Percentiles rank a stretch among this genome's conserved stretches.
These are phyloP conservation scores for Mariannaea sp. DNA, from an alignment of 2,329 filamentous ascomycete species.

Conservation along the genomic window DNA sequence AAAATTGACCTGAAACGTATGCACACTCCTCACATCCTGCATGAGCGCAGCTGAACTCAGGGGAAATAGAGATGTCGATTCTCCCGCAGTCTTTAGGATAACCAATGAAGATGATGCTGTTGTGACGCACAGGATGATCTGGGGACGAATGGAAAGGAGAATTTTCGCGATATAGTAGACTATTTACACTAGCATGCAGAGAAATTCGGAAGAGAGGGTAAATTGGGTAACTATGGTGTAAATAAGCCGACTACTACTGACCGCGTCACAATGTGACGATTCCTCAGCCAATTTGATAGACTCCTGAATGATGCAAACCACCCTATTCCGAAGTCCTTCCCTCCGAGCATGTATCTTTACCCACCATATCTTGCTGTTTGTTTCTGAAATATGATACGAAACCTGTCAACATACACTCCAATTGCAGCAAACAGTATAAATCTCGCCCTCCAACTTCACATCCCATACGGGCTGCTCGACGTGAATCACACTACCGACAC, in stretches of 20 bases:
- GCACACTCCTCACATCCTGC: neutral
- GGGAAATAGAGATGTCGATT: too few species aligned
- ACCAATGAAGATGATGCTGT: neutral
- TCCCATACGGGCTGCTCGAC: slow-evolving; percentile 48
- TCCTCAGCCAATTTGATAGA: too few species aligned
- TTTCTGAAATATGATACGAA: neutral
- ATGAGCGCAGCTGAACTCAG: neutral
- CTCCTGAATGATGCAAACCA: neutral
- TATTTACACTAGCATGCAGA: too few species aligned
- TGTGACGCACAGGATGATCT: neutral
- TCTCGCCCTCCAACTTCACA: slow-evolving; percentile 40
- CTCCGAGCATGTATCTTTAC: neutral
- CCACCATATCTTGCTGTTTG: too few species aligned
- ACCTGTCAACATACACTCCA: slow-evolving; percentile 39
- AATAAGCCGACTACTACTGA: too few species aligned
- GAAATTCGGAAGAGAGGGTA: too few species aligned
- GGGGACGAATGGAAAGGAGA: too few species aligned
- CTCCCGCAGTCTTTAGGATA: neutral
- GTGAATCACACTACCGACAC: slow-evolving; percentile 39
- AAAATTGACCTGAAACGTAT: neutral
- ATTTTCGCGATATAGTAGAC: too few species aligned
- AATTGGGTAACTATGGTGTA: too few species aligned
- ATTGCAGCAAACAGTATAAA: slow-evolving; percentile 48
- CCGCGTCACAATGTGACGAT: too few species aligned
- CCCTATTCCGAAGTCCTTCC: too few species aligned